Conservation (phyloP, 305 asterid species). For the Solanum hybrid region DNA sequence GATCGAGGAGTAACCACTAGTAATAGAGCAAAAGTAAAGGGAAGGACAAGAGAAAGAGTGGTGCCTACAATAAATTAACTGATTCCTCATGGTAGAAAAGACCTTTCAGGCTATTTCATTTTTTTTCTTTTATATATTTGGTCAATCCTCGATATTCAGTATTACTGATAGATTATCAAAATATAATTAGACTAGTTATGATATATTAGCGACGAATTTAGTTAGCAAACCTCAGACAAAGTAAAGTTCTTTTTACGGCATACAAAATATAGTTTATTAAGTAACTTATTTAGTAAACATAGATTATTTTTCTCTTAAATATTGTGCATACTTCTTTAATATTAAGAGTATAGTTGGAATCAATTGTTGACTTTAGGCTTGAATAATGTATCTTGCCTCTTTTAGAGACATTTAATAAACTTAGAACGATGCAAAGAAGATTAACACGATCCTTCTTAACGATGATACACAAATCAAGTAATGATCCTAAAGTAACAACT, state of each 20-base stretch:
- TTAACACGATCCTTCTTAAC: accelerated
- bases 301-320: neutral
- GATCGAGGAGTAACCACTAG: neutral
- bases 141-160: too few relatives aligned
- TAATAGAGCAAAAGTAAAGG: neutral
- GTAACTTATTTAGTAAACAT: neutral
- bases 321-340: neutral
- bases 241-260: neutral
- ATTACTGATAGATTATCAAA: too few relatives aligned
- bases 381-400: neutral
- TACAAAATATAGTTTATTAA: neutral
- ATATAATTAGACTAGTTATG: too few relatives aligned
- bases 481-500: neutral
- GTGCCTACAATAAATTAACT: neutral
- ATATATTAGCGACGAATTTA: too few relatives aligned
- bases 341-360: neutral
- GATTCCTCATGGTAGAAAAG: too few relatives aligned
- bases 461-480: neutral
- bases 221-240: neutral
- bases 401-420: neutral
- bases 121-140: neutral
- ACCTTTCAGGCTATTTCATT: too few relatives aligned
- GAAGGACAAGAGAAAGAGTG: neutral
- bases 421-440: neutral
- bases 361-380: neutral